Conservation (phyloP, 306 rosid species). For the Coriaria nepalensis region DNA sequence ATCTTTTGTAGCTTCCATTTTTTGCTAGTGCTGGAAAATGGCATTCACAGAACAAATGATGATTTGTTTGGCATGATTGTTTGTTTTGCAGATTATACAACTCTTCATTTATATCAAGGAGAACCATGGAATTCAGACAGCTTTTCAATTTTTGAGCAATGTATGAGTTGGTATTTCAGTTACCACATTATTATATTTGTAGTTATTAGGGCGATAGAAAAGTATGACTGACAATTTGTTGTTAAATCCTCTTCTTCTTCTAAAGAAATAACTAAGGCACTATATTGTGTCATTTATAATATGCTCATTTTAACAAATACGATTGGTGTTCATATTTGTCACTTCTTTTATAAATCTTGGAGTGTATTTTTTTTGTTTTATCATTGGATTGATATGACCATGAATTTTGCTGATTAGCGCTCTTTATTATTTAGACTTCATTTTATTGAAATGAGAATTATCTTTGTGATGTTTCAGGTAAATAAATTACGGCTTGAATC, state of each 20-base stretch:
- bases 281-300: too few species aligned
- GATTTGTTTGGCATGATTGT: slow-evolving; percentile 7
- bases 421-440: background rate
- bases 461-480: slow-evolving; percentile 35
- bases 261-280: too few species aligned
- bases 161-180: slow-evolving; percentile 29
- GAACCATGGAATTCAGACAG: slow-evolving; percentile 51
- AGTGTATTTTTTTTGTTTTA: too few species aligned
- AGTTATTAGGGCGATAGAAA: too few species aligned
- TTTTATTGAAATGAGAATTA: slow-evolving; percentile 9
- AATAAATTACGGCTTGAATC: slow-evolving; percentile 63
- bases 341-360: too few species aligned
- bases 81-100: slow-evolving; percentile 56
- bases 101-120: slow-evolving; percentile 72
- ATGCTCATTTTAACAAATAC: too few species aligned
- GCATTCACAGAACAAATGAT: background rate
- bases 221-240: background rate
- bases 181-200: background rate
- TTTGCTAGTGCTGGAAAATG: background rate
- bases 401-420: too few species aligned
- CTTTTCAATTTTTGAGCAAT: slow-evolving; percentile 86
- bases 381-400: too few species aligned
- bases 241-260: background rate
- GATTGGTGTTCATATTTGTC: too few species aligned
- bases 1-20: slow-evolving; percentile 14